Evolutionary conservation across 768 basidiomycete species (phyloP).

Genomic region (Tricholoma saponaceum): DNA sequence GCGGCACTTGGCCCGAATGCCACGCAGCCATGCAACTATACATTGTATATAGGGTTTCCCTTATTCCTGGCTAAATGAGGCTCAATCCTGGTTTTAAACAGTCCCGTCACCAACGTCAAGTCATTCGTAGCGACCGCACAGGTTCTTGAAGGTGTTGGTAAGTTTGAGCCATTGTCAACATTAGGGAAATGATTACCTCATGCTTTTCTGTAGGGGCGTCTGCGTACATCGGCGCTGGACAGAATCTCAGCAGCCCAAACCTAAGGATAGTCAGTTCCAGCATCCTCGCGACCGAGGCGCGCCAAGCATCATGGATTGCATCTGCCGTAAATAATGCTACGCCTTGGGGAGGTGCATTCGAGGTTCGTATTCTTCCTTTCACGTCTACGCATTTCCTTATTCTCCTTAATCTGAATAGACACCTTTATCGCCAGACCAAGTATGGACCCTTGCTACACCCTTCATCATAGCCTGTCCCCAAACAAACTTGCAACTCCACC

Average conservation of each 20-base stretch:
- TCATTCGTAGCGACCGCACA: conserved; percentile 49
- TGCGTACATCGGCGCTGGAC: conserved; percentile 55
- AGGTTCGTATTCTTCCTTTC: conserved; percentile 26
- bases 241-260: conserved; percentile 38
- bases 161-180: conserved; percentile 2
- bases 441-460: conserved; percentile 33
- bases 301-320: conserved; percentile 54
- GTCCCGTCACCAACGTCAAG: conserved; percentile 45
- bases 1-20: conserved; percentile 42
- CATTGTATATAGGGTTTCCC: conserved; percentile 41
- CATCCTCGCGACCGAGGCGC: conserved; percentile 56
- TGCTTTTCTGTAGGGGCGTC: conserved; percentile 24
- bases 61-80: neutral
- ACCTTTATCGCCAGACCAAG: conserved; percentile 18
- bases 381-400: conserved; percentile 11
- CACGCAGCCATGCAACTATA: conserved; percentile 53
- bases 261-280: conserved; percentile 52
- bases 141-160: conserved; percentile 52
- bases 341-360: conserved; percentile 50
- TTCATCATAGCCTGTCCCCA: conserved; percentile 55
- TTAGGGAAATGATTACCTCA: neutral
- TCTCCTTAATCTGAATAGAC: neutral
- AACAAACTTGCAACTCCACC: conserved; percentile 47
- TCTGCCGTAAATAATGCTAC: conserved; percentile 37
- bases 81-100: conserved; percentile 10